Percentiles rank a stretch among this genome's conserved stretches.
phyloP scores from a whole-genome alignment of 179 eudicot genomes.

The Spinacia oleracea region DNA sequence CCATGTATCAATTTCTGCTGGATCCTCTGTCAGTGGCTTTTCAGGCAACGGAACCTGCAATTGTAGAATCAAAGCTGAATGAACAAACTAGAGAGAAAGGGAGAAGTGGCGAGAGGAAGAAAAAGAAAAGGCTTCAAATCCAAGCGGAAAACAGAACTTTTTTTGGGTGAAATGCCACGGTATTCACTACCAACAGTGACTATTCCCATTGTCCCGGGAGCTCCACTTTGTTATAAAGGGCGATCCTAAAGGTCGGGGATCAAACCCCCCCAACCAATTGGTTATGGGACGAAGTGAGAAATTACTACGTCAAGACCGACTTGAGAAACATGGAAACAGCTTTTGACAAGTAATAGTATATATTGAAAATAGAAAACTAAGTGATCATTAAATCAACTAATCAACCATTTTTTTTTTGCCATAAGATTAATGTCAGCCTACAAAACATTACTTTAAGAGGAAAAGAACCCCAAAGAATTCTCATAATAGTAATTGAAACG shows the following conservation, averaged over 20 bases:
- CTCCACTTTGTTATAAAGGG: too few species aligned
- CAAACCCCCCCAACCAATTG: too few species aligned
- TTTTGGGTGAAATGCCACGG: too few species aligned
- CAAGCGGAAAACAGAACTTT: neutral
- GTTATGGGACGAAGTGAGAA: too few species aligned
- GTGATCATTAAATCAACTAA: neutral
- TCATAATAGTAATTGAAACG: neutral
- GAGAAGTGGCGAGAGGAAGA: neutral
- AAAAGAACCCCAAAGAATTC: neutral
- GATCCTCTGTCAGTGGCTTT: constrained; percentile 56
- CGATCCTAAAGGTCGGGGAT: too few species aligned
- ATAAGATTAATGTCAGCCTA: neutral
- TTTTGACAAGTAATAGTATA: neutral
- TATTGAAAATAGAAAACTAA: neutral
- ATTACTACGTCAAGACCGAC: too few species aligned
- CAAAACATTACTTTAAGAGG: neutral
- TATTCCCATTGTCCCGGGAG: too few species aligned
- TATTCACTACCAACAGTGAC: too few species aligned
- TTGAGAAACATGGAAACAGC: too few species aligned
- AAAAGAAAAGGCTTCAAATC: constrained; percentile 10
- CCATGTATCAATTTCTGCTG: constrained; percentile 62
- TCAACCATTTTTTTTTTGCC: neutral
- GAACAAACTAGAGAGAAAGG: neutral
- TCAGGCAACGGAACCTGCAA: constrained; percentile 75
- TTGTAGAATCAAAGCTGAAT: constrained; percentile 13